Conservation (phyloP, 2,329 filamentous ascomycete genomes). For the Sphaerulina musiva region DNA sequence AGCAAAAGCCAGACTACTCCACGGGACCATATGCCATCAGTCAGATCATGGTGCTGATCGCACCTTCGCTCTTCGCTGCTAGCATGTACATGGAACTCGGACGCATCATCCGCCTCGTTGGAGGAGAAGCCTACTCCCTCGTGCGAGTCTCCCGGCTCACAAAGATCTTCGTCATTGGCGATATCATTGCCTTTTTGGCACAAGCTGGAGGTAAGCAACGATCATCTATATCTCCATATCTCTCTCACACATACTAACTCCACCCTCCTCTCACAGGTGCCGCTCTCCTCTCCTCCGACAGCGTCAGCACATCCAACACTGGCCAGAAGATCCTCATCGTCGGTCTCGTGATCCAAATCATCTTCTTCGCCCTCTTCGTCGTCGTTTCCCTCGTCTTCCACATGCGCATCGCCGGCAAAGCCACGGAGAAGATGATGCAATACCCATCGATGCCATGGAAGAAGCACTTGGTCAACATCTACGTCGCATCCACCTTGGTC, state of each 20-base stretch:
- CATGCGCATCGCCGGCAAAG: constrained; percentile 14
- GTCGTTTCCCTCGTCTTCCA: constrained; percentile 28
- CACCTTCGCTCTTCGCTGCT: constrained; percentile 45
- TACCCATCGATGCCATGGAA: constrained; percentile 25
- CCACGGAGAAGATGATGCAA: not conserved
- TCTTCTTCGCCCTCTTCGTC: constrained; percentile 48
- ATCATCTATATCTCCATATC: no score
- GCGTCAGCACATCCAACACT: constrained; percentile 21
- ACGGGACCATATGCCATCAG: constrained; percentile 36
- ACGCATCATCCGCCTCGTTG: constrained; percentile 40
- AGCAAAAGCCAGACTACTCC: not conserved
- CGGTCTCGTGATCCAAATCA: constrained; percentile 46
- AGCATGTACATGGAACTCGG: constrained; percentile 46
- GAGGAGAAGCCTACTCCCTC: constrained; percentile 39
- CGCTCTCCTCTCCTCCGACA: not conserved
- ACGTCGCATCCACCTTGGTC: constrained; percentile 41
- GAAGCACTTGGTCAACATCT: constrained; percentile 40
- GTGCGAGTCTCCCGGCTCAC: constrained; percentile 42
- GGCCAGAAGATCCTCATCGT: constrained; percentile 43
- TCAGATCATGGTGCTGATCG: constrained; percentile 42
- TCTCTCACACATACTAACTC: not conserved
- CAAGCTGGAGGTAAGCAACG: constrained; percentile 27
- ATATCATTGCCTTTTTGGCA: constrained; percentile 44
- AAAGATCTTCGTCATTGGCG: constrained; percentile 44
- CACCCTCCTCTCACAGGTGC: not conserved